Conservation (phyloP, 1,139 yeast species). For the Hyphopichia pseudoburtonii region DNA sequence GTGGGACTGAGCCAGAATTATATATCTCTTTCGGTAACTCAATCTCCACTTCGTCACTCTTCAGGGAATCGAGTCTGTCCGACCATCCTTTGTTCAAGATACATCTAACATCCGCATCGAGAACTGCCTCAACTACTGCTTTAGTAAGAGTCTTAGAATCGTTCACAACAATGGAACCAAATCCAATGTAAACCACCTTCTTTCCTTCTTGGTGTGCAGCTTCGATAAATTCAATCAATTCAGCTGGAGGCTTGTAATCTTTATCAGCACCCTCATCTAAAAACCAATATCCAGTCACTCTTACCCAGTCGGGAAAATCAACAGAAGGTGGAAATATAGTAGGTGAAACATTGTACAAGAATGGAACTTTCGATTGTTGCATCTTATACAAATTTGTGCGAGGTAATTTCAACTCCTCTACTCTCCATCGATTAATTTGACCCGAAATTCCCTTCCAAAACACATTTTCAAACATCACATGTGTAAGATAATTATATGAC, state of each 20-base stretch:
- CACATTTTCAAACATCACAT: constrained; percentile 86
- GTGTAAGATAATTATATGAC: constrained; percentile 86
- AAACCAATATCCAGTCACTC: constrained; percentile 95
- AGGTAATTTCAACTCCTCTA: constrained; percentile 58
- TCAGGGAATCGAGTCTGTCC: constrained; percentile 53
- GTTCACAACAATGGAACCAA: constrained; percentile 90
- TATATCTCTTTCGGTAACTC: constrained; percentile 69
- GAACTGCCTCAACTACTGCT: constrained; percentile 77
- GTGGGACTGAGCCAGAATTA: constrained; percentile 76
- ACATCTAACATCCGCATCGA: constrained; percentile 78
- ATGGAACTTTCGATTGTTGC: constrained; percentile 82
- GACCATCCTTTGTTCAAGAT: constrained; percentile 95
- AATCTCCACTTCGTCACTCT: constrained; percentile 25
- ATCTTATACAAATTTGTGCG: constrained; percentile 68
- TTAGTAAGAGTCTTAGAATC: constrained; percentile 76
- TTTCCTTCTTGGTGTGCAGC: constrained; percentile 60
- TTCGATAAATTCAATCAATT: constrained; percentile 59
- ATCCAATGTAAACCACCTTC: constrained; percentile 86
- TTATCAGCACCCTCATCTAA: constrained; percentile 63
- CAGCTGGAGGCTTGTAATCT: constrained; percentile 65
- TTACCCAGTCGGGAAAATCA: constrained; percentile 92
- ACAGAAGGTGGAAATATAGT: constrained; percentile 87
- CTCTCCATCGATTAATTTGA: constrained; percentile 88
- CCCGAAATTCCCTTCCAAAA: constrained; percentile 94
- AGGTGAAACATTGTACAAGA: constrained; percentile 85